phyloP scores from a whole-genome alignment of 139 green algal genomes.

The Picochlorum sp. region DNA sequence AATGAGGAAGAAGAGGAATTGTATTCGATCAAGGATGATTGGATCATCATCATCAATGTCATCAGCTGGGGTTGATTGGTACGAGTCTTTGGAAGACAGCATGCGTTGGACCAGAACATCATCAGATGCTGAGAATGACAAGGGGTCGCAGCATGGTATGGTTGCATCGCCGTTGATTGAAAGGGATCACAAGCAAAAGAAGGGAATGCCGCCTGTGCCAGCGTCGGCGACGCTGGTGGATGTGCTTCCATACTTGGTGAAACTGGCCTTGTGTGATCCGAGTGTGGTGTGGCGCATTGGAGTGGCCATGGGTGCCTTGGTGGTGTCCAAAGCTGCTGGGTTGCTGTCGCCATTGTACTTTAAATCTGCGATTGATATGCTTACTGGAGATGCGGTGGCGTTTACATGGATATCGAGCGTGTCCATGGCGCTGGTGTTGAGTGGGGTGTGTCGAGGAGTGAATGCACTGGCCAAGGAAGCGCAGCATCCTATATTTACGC shows the following conservation, averaged over 20 bases:
- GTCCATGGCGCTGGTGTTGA: slow-evolving; percentile 24
- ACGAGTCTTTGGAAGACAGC: too few species aligned
- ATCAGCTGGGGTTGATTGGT: too few species aligned
- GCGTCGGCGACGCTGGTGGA: slow-evolving; percentile 8
- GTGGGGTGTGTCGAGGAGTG: slow-evolving; percentile 46
- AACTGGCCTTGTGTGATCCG: slow-evolving; percentile 54
- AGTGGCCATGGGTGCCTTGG: slow-evolving; percentile 52
- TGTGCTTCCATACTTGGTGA: slow-evolving; percentile 68
- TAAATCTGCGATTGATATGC: slow-evolving; percentile 65
- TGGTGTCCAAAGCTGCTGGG: slow-evolving; percentile 48
- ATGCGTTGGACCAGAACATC: too few species aligned
- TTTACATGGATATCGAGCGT: slow-evolving; percentile 2
- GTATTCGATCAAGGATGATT: too few species aligned
- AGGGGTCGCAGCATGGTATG: not conserved
- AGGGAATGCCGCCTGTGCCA: slow-evolving; percentile 27
- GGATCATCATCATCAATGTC: too few species aligned
- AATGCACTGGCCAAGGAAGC: slow-evolving; percentile 73
- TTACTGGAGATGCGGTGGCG: slow-evolving; percentile 22
- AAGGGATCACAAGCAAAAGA: not conserved
- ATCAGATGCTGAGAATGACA: too few species aligned
- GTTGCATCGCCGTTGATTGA: not conserved
- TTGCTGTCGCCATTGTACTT: slow-evolving; percentile 63
- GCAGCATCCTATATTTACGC: slow-evolving; percentile 70
- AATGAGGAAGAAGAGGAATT: too few species aligned
- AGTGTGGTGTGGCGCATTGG: slow-evolving; percentile 64